A percentile compares a stretch with the other conserved stretches of the same genome.
Evolutionary conservation across 345 rosid species (phyloP).

Genomic region (Corymbia maculata): DNA sequence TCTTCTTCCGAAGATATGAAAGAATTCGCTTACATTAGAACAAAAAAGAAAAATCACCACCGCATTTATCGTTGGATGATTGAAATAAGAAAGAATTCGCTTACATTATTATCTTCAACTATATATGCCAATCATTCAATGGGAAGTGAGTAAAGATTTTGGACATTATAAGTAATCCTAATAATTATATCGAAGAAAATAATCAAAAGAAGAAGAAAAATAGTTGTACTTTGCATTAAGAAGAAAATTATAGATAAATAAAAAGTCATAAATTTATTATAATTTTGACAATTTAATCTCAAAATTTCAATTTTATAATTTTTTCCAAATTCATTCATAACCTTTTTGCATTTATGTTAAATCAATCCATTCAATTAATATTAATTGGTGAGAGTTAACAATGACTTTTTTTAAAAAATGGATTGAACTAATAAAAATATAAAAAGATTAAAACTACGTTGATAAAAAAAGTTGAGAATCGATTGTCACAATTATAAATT

Average conservation of each 20-base stretch:
- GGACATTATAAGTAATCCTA: neutral
- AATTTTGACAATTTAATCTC: neutral
- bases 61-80: neutral
- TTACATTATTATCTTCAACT: neutral
- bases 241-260: too few relatives aligned
- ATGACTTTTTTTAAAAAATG: too few relatives aligned
- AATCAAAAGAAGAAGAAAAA: neutral
- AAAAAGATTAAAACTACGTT: too few relatives aligned
- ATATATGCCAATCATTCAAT: neutral
- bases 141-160: neutral
- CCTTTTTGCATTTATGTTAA: fast-evolving
- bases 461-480: too few relatives aligned
- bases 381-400: fast-evolving
- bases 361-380: fast-evolving
- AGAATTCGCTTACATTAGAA: neutral
- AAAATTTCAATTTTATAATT: too few relatives aligned
- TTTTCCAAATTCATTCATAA: too few relatives aligned
- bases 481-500: too few relatives aligned
- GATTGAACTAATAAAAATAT: too few relatives aligned
- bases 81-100: neutral
- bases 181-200: neutral
- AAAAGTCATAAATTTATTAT: too few relatives aligned
- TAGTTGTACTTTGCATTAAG: neutral
- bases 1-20: too few relatives aligned
- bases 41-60: neutral